These are phyloP conservation scores for Trichomonas gallinae DNA, from an alignment of 208 protist genomes.

Conservation along the genomic window DNA sequence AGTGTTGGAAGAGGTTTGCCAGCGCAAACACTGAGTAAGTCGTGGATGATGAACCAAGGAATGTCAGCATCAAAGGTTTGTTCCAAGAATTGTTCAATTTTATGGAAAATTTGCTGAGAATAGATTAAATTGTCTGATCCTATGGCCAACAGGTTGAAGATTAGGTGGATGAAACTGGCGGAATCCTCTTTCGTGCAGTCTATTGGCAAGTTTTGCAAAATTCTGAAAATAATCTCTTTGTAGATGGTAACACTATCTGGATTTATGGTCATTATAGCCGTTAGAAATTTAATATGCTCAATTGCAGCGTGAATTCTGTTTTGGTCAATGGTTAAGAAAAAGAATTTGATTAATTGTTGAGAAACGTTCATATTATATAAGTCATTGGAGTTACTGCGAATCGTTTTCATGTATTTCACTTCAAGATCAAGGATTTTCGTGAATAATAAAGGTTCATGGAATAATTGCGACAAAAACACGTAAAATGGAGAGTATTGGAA, in stretches of 20 bases:
- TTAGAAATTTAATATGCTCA: not conserved
- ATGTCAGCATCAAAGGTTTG: not conserved
- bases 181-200: not conserved
- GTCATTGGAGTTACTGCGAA: not conserved
- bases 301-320: not conserved
- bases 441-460: not conserved
- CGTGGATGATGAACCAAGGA: not conserved
- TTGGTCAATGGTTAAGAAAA: not conserved
- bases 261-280: not conserved
- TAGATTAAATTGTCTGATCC: not conserved
- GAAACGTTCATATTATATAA: not conserved
- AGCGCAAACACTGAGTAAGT: not conserved
- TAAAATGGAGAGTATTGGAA: not conserved
- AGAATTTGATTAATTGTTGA: not conserved
- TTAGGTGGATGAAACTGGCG: not conserved
- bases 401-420: not conserved
- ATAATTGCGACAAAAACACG: not conserved
- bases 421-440: not conserved
- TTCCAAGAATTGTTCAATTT: not conserved
- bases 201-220: not conserved
- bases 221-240: not conserved
- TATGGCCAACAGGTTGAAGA: not conserved
- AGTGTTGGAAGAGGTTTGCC: not conserved
- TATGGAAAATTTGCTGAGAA: not conserved
- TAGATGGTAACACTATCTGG: not conserved